These are phyloP conservation scores for Plasmodium yoelii DNA, from an alignment of 169 alveolate species.

Conservation along the genomic window DNA sequence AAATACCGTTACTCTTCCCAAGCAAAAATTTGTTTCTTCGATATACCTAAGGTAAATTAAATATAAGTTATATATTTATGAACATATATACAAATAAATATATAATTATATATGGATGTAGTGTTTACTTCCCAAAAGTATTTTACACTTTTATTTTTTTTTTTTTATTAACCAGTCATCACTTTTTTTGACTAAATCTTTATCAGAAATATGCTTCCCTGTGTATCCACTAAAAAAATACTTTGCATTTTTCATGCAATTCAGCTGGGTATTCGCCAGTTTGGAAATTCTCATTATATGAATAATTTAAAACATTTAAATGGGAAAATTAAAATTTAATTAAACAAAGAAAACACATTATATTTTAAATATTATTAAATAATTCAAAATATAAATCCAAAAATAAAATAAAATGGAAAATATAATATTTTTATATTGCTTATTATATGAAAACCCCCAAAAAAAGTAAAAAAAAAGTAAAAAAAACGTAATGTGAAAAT, in stretches of 20 bases:
- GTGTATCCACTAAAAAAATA: constrained; percentile 79
- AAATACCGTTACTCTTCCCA: constrained; percentile 91
- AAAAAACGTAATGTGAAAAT: too few relatives aligned
- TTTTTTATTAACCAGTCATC: constrained; percentile 89
- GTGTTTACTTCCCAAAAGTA: neutral
- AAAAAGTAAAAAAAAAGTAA: too few relatives aligned
- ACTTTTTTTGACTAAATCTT: constrained; percentile 88
- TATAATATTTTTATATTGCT: too few relatives aligned
- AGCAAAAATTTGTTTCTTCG: constrained; percentile 94
- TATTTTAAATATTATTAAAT: neutral
- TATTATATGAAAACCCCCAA: too few relatives aligned
- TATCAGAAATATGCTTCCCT: constrained; percentile 90
- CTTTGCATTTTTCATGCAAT: constrained; percentile 19
- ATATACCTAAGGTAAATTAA: constrained; percentile 73
- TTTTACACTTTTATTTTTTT: neutral
- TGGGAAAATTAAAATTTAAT: neutral
- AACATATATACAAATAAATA: constrained; percentile 1
- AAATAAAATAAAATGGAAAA: too few relatives aligned
- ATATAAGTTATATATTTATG: neutral
- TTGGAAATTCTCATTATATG: constrained; percentile 46
- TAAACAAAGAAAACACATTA: neutral
- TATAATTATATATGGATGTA: constrained; percentile 3
- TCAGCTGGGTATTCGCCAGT: constrained; percentile 26
- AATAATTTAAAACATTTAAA: neutral
- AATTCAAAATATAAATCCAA: too few relatives aligned